Conservation (phyloP, 2,329 filamentous ascomycete genomes). For the Neonectria neomacrospora region DNA sequence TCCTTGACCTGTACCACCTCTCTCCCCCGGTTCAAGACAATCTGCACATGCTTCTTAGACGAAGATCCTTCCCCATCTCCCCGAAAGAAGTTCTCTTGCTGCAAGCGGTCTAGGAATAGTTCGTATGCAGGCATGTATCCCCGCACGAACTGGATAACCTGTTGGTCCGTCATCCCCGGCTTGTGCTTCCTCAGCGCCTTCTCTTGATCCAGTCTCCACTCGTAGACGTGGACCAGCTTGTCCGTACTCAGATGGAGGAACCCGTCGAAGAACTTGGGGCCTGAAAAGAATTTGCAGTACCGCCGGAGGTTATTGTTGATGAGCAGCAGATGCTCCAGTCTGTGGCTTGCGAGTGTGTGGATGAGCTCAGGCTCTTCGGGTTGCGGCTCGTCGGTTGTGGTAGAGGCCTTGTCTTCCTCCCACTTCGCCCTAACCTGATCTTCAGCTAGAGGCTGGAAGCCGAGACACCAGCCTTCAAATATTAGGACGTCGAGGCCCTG, state of each 20-base stretch:
- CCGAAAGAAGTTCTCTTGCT: constrained; percentile 33
- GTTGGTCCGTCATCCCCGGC: constrained; percentile 41
- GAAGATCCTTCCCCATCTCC: background rate
- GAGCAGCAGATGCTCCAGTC: constrained; percentile 30
- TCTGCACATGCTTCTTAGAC: constrained; percentile 29
- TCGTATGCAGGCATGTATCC: constrained; percentile 45
- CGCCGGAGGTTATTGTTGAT: constrained; percentile 40
- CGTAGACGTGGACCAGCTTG: constrained; percentile 36
- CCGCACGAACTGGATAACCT: constrained; percentile 37
- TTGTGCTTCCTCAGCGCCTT: constrained; percentile 33
- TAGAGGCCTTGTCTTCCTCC: constrained; percentile 24
- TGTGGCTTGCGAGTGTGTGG: constrained; percentile 33
- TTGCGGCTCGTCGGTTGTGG: background rate
- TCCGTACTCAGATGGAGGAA: constrained; percentile 42
- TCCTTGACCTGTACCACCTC: constrained; percentile 28
- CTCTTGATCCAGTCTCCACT: constrained; percentile 39
- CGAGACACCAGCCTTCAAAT: constrained; percentile 43
- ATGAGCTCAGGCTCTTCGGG: constrained; percentile 19
- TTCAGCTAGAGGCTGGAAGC: constrained; percentile 31
- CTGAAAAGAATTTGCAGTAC: constrained; percentile 33
- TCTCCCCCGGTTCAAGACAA: constrained; percentile 21
- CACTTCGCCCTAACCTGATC: constrained; percentile 32
- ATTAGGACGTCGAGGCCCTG: constrained; percentile 37
- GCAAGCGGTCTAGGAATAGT: constrained; percentile 35
- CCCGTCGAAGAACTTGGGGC: constrained; percentile 35